Percentiles rank a stretch among this genome's conserved stretches.
Conservation (phyloP, 2,329 filamentous ascomycete species). For the Epichloe aotearoae region DNA sequence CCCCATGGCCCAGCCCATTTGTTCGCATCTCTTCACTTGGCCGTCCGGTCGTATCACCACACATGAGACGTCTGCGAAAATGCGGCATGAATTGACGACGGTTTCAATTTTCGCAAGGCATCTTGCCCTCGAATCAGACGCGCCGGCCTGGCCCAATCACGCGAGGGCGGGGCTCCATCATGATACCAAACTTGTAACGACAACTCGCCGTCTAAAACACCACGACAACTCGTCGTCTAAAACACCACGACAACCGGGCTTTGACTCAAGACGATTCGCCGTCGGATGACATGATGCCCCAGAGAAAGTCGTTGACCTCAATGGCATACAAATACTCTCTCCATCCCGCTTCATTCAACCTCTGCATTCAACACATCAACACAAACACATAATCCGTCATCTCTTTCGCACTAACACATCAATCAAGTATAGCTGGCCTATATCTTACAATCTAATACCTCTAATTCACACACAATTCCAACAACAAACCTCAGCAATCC, state of each 20-base stretch:
- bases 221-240: neutral
- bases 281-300: neutral
- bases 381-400: too few relatives aligned
- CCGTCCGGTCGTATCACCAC: too few relatives aligned
- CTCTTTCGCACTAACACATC: neutral
- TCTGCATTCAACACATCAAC: neutral
- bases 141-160: too few relatives aligned
- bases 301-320: neutral
- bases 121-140: too few relatives aligned
- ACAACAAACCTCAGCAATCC: neutral
- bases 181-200: conserved; percentile 2
- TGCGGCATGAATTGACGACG: too few relatives aligned
- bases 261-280: neutral
- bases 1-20: too few relatives aligned
- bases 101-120: too few relatives aligned
- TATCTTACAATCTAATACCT: neutral
- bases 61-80: too few relatives aligned
- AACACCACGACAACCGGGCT: neutral
- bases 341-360: neutral
- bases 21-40: too few relatives aligned
- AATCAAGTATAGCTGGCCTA: conserved; percentile 4
- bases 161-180: neutral
- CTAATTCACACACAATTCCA: neutral
- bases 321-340: neutral
- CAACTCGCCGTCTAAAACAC: neutral